Conservation (phyloP, 1,284 basidiomycete genomes). For the Melanopsichium pennsylvanicum region DNA sequence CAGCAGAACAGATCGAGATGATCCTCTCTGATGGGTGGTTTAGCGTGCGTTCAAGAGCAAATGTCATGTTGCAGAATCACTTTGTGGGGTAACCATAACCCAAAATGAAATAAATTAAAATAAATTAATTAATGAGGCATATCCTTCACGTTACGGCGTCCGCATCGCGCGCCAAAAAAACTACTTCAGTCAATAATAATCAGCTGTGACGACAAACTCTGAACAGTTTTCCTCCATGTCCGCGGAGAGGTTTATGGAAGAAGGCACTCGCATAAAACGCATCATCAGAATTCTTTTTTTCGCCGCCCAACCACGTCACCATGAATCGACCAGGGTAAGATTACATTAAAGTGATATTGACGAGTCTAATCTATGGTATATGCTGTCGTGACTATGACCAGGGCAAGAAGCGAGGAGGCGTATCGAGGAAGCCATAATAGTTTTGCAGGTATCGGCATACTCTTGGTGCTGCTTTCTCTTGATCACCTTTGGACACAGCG, state of each 20-base stretch:
- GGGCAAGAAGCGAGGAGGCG: slow-evolving; percentile 20
- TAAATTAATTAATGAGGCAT: too few species aligned
- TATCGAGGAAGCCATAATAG: slow-evolving; percentile 29
- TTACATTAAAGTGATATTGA: too few species aligned
- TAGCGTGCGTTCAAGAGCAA: slow-evolving; percentile 1
- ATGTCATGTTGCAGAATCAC: background rate
- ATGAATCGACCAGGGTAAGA: too few species aligned
- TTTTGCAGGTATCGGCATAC: slow-evolving; percentile 24
- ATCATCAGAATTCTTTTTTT: too few species aligned
- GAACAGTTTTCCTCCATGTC: background rate
- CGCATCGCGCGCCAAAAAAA: slow-evolving; percentile 25
- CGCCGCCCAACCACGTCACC: too few species aligned
- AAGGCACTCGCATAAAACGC: too few species aligned
- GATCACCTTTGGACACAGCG: background rate
- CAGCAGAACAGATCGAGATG: too few species aligned
- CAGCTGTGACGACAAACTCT: background rate
- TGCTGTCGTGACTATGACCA: slow-evolving; percentile 8
- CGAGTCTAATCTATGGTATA: too few species aligned
- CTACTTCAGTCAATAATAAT: too few species aligned
- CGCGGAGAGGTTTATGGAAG: slow-evolving; percentile 4
- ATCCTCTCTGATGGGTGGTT: too few species aligned
- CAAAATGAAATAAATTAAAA: background rate
- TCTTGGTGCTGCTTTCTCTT: background rate
- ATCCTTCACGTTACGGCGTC: slow-evolving; percentile 16
- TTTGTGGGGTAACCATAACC: slow-evolving; percentile 1